These are phyloP conservation scores for Pseudogymnoascus sp. DNA, from an alignment of 2,329 filamentous ascomycete species.

Conservation along the genomic window DNA sequence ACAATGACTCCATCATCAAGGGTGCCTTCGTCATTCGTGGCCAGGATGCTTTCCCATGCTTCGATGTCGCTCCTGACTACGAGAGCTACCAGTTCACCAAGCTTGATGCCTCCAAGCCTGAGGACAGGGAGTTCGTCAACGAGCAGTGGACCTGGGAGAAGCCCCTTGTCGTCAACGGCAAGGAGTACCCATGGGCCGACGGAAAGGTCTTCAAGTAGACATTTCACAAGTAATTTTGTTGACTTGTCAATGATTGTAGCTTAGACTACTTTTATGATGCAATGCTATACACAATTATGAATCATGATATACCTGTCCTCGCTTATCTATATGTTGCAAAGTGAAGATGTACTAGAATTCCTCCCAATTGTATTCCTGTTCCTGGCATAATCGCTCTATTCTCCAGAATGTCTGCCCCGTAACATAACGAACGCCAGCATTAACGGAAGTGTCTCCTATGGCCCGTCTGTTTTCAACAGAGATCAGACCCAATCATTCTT, in stretches of 20 bases:
- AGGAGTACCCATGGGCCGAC: conserved; percentile 80
- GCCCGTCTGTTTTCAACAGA: neutral
- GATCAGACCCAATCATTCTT: neutral
- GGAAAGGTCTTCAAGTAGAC: conserved; percentile 99
- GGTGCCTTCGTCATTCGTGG: conserved; percentile 95
- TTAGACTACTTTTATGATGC: conserved; percentile 12
- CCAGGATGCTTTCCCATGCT: conserved; percentile 75
- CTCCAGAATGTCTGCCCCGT: neutral
- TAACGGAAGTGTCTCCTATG: no score
- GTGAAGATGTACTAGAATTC: neutral
- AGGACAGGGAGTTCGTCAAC: conserved; percentile 80
- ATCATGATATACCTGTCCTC: conserved; percentile 3
- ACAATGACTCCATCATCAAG: conserved; percentile 83
- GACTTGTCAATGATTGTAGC: conserved; percentile 10
- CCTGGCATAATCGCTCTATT: neutral
- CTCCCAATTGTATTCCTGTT: neutral
- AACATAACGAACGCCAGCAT: neutral
- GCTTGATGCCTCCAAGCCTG: conserved; percentile 80
- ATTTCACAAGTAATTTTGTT: conserved; percentile 10
- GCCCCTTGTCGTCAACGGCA: conserved; percentile 70
- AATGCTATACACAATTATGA: conserved; percentile 10
- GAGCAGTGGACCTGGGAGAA: conserved; percentile 91
- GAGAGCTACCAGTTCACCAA: conserved; percentile 96
- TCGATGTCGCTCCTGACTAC: conserved; percentile 94
- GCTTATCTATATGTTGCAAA: neutral